Base-by-base conservation (phyloP, 345 rosid species). In the Pugionium dolabratum region DNA sequence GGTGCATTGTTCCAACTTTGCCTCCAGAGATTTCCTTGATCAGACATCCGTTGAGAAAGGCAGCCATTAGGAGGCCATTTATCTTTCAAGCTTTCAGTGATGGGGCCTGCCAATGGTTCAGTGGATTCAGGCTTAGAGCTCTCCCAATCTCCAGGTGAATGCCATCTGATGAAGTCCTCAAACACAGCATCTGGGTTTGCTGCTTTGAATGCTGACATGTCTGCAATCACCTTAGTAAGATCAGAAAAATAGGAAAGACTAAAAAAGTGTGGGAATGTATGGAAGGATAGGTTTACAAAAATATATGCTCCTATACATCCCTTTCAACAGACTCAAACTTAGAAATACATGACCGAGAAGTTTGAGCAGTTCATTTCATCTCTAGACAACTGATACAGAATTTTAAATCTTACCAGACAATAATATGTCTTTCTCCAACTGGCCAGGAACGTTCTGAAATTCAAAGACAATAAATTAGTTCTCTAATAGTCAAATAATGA, bases 161-260 rank as follows among this genome's bases (percentile, higher is more conserved):
- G 96, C 99, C 99, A 94, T 71, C 96, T 83, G 63, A 94, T 91
- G 67, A 94, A 94, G 81, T 94, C 97, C 80, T 94, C 97, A 69
- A 94, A 94, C 29, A 88, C 76, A 45, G 95, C 95, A 72, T 82
- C 86, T 53, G 96, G 95, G 76, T 94, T 94, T 73, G 97, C 97
- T 47, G 99, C 99, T 89, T 94, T 89, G 80, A 94, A 94, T 71
- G 96, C 97, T 39, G 97, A 89, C 97, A 91, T 94, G 76, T 94
- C 99, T 91, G 70, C 55, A 74, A 69, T 31, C 53, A 67, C 35
- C 50, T 54, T 41, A 26, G 54, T 4, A 6, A 67, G 57, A 47
- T 74, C 59, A 61, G 73, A 11, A 55, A 52, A 34, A 37, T 30
- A 64, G 29, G 59, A 36, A 32, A 46, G 43, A 64, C 18, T 18